Conservation (phyloP, 352 stramenopile species). For the Phytophthora syringae region DNA sequence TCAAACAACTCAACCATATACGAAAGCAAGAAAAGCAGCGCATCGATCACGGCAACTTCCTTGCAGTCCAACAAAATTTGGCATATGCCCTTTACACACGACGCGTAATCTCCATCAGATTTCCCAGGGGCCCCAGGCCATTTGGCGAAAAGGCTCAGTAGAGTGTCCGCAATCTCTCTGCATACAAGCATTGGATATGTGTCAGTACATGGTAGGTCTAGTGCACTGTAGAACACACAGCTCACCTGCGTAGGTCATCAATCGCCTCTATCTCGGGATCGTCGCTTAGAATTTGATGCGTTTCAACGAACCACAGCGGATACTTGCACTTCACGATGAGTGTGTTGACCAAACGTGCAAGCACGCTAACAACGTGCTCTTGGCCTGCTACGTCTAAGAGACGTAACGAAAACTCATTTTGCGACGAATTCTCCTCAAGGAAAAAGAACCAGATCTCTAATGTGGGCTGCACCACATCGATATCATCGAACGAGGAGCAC, state of each 20-base stretch:
- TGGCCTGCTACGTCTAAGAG: conserved; percentile 42
- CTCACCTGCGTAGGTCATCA: conserved; percentile 59
- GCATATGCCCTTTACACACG: conserved; percentile 68
- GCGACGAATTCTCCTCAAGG: conserved; percentile 59
- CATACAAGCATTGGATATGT: background rate
- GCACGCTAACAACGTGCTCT: conserved; percentile 48
- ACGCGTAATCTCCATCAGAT: conserved; percentile 43
- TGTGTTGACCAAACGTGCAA: conserved; percentile 70
- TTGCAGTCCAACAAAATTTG: conserved; percentile 54
- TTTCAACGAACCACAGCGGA: conserved; percentile 61
- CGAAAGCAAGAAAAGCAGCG: conserved; percentile 76
- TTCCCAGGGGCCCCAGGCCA: conserved; percentile 61
- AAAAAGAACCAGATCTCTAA: conserved; percentile 91
- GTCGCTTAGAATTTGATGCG: conserved; percentile 56
- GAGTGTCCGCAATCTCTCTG: conserved; percentile 83
- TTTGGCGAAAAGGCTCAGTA: conserved; percentile 83
- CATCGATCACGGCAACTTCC: conserved; percentile 69
- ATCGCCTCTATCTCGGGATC: conserved; percentile 68
- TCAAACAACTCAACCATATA: conserved; percentile 86
- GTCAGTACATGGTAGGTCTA: no score
- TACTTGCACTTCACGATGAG: conserved; percentile 76
- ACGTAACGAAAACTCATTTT: conserved; percentile 51
- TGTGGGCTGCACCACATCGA: conserved; percentile 68
- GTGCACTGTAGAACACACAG: background rate
- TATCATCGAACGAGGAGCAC: conserved; percentile 64